Evolutionary conservation across 345 rosid genomes (phyloP), one percentile per base, ranked within the genome.

Genomic region (Durio zibethinus): DNA sequence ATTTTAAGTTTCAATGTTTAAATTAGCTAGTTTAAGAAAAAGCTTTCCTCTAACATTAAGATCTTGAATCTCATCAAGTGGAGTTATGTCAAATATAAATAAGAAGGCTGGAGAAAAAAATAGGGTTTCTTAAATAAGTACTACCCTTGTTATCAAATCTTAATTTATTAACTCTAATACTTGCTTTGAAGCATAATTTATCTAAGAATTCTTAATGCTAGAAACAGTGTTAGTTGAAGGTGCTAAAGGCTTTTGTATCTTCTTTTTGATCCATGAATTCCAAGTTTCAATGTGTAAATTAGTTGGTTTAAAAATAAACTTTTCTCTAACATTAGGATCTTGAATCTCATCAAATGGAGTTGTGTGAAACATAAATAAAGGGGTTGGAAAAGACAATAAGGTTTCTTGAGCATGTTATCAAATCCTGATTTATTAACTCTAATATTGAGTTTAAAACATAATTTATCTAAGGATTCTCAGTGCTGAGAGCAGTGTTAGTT

Each of bases 261-360:
- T 95, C 85, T 95, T 95, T 74, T 93, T 95, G 79, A 95, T 95
- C 99, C 99, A 95, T 57, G 99, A 95, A 78, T 95, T 95, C 99
- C 99, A 95, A 63, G 10, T 63, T 45, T 36, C 43, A 8, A 15
- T 63, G 45, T 63, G 35, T 33, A 35, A 18, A 35, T 63, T 21
- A 16, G 68, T 45, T 36, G 43, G 5, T 63, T 63, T 25, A 33
- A 35, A 45, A 11, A 63, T 35, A 63, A 63, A 10, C 66, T 33
- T 23, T 16, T 23, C 56, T 52, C 56, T 52, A 18, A 52, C 23
- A 52, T 52, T 52, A 52, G 2, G 23, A 52, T 52, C 56, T 52
- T 52, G 56, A 54, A 36, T 20, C 54, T 21, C 54, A 63, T 63
- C 68, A 61, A 61, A n/a, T 61, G 66, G 36, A 14, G 38, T 79